Evolutionary conservation across 257 asterid genomes (phyloP).

Genomic region (Fraxinus excelsior): DNA sequence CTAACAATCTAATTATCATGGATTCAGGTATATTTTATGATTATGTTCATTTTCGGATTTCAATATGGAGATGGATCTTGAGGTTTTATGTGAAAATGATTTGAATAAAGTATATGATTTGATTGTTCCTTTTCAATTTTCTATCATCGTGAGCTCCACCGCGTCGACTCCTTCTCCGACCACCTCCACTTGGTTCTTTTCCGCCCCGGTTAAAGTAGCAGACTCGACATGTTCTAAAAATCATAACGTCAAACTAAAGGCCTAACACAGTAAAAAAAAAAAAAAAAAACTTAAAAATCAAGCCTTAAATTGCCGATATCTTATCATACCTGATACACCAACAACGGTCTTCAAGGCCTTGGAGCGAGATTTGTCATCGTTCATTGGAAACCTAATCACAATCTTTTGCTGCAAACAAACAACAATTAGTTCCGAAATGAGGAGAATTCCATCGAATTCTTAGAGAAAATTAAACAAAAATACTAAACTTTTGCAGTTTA

Average conservation of each 20-base stretch:
- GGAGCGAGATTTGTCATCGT: slow-evolving; percentile 43
- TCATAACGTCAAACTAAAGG: not conserved
- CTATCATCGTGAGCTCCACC: slow-evolving; percentile 40
- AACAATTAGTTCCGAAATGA: not conserved
- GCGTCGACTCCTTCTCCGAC: slow-evolving; percentile 66
- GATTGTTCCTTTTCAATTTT: no score
- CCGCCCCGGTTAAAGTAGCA: slow-evolving; percentile 41
- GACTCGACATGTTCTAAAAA: slow-evolving; percentile 44
- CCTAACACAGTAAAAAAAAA: no score
- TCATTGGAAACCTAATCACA: slow-evolving; percentile 47
- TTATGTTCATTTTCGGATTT: no score
- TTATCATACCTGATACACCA: slow-evolving; percentile 34
- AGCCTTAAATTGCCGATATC: no score
- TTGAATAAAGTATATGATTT: no score
- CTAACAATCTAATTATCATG: no score
- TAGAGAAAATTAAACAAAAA: not conserved
- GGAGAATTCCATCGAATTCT: not conserved
- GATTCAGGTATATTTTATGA: no score
- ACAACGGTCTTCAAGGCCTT: slow-evolving; percentile 46
- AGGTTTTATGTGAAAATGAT: no score
- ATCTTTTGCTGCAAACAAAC: slow-evolving; percentile 49
- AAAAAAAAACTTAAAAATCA: no score
- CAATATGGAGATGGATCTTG: no score
- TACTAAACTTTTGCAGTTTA: not conserved
- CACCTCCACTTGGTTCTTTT: slow-evolving; percentile 48